Evolutionary conservation across 805 yeast genomes (phyloP), one percentile per base, ranked within the genome.

Genomic region (Starmera caribaea): DNA sequence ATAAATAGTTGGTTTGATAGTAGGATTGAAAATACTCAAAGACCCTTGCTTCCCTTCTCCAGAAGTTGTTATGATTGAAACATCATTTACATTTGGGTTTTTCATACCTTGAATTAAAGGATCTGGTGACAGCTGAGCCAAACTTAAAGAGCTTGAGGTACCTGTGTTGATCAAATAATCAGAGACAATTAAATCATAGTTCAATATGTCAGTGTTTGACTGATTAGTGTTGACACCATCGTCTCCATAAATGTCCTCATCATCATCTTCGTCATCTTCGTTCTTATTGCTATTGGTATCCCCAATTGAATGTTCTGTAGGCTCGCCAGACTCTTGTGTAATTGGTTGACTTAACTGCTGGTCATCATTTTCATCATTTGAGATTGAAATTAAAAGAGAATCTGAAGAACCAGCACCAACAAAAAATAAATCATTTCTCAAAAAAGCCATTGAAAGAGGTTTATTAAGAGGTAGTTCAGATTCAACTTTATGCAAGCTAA

Each of bases 131-230:
- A 73, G 65, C 37, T 68, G 66, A 0, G 89, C 96, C 29, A 79
- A 49, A 0, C 88, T 69, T 45, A 88, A 69, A 32, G 78, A 74
- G 3, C 83, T 67, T 11, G 83, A 64, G 0, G 96, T 95, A 0
- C 96, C 96, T 47, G 73, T 66, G 50, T 79, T 83, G 3, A 69
- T 50, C 10, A 88, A 53, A 1, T 62, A 59, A 46, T 86, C 92
- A 28, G 70, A 62, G 15, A 65, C 50, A 14, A 63, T 58, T 41
- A 80, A 73, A 45, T 61, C 54, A 45, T 62, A 58, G 1, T 57
- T 47, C 37, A 50, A 53, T 4, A 54, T 32, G 34, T 54, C 54
- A 34, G 26, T 21, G 8, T 21, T 21, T 21, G 26, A 21, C 2
- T 21, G 26, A 21, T 21, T 21, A 21, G 2, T 21, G 8, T 21